Base-by-base conservation (phyloP, 2,329 filamentous ascomycete genomes). In the Penicillium thymicola region DNA sequence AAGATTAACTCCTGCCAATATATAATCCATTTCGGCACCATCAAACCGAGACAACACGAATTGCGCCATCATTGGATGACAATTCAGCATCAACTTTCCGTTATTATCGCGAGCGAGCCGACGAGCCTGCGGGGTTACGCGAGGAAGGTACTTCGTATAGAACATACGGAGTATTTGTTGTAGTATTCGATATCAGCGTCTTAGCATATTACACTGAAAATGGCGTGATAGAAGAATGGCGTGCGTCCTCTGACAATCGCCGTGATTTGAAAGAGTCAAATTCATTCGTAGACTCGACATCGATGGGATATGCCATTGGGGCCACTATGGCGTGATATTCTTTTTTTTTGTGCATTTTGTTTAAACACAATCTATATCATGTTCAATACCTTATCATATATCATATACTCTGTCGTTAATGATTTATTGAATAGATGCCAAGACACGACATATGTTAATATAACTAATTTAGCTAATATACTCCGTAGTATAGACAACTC, bases 41-140 rank as follows among this genome's bases (percentile, higher is more conserved):
- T 44, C 30, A 43, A 40, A 32, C 59, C 49, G 57, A 46, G 13
- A 32, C 5, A 14, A 27, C 30, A 27, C 18, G 18, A 30, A 62
- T 64, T 56, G 50, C 61, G 55, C 57, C 41, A 63, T 57, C 48
- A 52, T 28, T 61, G 57, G 27, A 10, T n/a, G 23, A 51, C 27
- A 53, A 34, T 34, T 34, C 16, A 32, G 11, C 30, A 30, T 37
- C 25, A 40, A 36, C 23, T 37, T 34, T 38, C 14, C 7, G 42
- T 23, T 18, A 41, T 47, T 18, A 14, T 41, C 18, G 42, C 51
- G 51, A 54, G 21, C n/a, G 43, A 54, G 28, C 43, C 51, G 36
- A 48, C 10, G 34, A 47, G 51, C 28, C 53, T 30, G 43, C 28
- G 53, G 38, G 41, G 40, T 54, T 52, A n/a, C 21, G 37, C 34